Base-by-base conservation (phyloP, 1,284 basidiomycete genomes). In the Pascua guehoae region DNA sequence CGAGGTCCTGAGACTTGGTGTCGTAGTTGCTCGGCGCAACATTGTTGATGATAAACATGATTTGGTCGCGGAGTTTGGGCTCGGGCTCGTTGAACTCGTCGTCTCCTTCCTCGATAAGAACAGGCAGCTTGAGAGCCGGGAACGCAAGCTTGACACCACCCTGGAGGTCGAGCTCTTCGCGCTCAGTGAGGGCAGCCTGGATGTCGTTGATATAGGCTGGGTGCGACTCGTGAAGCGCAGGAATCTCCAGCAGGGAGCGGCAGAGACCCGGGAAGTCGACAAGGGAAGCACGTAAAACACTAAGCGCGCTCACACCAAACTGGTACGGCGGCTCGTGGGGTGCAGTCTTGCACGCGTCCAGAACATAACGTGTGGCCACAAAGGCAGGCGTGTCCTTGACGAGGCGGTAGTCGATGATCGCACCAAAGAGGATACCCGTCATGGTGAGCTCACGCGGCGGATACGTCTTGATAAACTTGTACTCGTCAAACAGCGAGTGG, bases 401-500 rank as follows among this genome's bases (percentile, higher is more conserved):
- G 43, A 99, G 84, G 68, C 92, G 86, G 70, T 89, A 86, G 71
- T 97, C 91, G 66, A 99, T 96, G 66, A 99, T 84, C 18, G 92
- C 93, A 44, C 96, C 96, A 68, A 98, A 98, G 40, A 99, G 84
- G 69, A 92, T 89, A 49, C 91, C 96, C 1, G 96, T 98, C 86
- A 98, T 93, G 46, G 88, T 86, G 48, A 98, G 83, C 79, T 98
- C 93, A 61, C 92, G 89, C 37, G 89, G 83, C 14, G 96, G 96
- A 71, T 99, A 92, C 51, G 90, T 89, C 73, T 96, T 91, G 85
- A 98, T 97, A 82, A 97, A 98, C 72, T 94, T 93, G 85, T 97
- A 97, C 81, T 99, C 96, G 84, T 98, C 96, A 78, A 99, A 98
- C 53, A 99, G 85, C 79, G 97, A 96, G 80, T 98, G 94, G 51